A percentile compares a stretch with the other conserved stretches of the same genome.
Conservation (phyloP, 1,284 basidiomycete genomes). For the Marasmius sp. region DNA sequence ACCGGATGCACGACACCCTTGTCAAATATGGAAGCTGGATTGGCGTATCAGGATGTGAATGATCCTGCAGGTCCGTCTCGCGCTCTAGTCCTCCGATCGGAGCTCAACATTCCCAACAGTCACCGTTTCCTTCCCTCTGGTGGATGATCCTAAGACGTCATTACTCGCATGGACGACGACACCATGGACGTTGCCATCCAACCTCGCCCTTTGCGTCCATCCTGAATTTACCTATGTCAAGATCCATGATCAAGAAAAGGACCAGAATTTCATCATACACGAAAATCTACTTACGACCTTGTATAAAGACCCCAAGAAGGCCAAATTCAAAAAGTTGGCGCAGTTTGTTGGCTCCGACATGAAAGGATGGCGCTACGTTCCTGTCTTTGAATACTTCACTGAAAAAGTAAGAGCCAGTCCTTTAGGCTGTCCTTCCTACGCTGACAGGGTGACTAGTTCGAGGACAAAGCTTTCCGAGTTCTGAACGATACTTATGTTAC, state of each 20-base stretch:
- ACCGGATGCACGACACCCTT: conserved; percentile 95
- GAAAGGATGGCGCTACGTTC: conserved; percentile 96
- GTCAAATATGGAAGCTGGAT: conserved; percentile 97
- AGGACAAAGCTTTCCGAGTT: conserved; percentile 91
- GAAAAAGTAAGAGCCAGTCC: conserved; percentile 63
- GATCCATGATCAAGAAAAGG: conserved; percentile 89
- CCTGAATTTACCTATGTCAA: conserved; percentile 97
- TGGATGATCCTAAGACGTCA: conserved; percentile 89
- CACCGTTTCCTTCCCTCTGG: conserved; percentile 90
- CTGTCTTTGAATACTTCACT: conserved; percentile 95
- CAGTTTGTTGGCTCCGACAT: conserved; percentile 89
- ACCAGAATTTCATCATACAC: conserved; percentile 91
- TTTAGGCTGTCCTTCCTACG: neutral
- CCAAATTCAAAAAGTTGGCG: conserved; percentile 91
- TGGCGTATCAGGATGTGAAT: conserved; percentile 91
- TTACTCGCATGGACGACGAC: conserved; percentile 99
- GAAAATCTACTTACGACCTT: conserved; percentile 87
- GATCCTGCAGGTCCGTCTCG: conserved; percentile 81
- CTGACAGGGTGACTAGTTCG: conserved; percentile 56
- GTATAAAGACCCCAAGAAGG: conserved; percentile 98
- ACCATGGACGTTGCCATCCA: conserved; percentile 97
- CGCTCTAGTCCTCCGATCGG: neutral
- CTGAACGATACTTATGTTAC: conserved; percentile 94
- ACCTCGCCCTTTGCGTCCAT: conserved; percentile 94
- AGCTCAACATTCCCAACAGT: conserved; percentile 42